These are phyloP conservation scores for Paramecium sonneborni DNA, from an alignment of 73 alveolate genomes.

Conservation along the genomic window DNA sequence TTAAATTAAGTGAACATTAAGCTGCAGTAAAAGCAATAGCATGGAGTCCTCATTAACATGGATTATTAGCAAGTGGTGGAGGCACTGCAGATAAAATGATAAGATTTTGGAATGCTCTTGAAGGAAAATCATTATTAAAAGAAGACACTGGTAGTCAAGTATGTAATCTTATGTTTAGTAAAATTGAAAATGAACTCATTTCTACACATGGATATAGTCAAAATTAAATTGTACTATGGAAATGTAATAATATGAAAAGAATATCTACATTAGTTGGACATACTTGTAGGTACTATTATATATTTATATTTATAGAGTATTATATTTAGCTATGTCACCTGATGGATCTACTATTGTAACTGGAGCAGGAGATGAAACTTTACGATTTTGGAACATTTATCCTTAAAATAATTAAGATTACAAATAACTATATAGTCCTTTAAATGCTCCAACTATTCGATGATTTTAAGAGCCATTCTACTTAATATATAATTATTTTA, in stretches of 20 bases:
- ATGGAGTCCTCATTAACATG: constrained; percentile 99
- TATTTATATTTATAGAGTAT: constrained; percentile 23
- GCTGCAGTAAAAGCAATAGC: constrained; percentile 99
- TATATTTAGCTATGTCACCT: constrained; percentile 82
- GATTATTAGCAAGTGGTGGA: constrained; percentile 98
- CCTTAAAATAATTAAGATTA: constrained; percentile 35
- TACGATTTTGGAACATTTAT: constrained; percentile 80
- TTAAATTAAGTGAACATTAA: constrained; percentile 85
- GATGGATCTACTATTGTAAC: constrained; percentile 82
- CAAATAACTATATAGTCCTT: neutral
- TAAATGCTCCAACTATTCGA: neutral
- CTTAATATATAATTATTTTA: neutral
- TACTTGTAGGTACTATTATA: constrained; percentile 50
- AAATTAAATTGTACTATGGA: constrained; percentile 95
- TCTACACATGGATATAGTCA: constrained; percentile 98
- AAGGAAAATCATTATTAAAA: constrained; percentile 72
- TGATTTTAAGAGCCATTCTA: neutral
- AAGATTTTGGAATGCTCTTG: constrained; percentile 98
- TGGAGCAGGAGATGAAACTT: constrained; percentile 89
- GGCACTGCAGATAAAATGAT: constrained; percentile 99
- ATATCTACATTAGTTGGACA: constrained; percentile 92
- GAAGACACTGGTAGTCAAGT: constrained; percentile 98
- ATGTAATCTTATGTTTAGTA: constrained; percentile 96
- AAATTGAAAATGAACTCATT: constrained; percentile 95
- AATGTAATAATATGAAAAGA: constrained; percentile 93